These are phyloP conservation scores for Silene latifolia DNA, from an alignment of 148 eudicot genomes.

Conservation along the genomic window DNA sequence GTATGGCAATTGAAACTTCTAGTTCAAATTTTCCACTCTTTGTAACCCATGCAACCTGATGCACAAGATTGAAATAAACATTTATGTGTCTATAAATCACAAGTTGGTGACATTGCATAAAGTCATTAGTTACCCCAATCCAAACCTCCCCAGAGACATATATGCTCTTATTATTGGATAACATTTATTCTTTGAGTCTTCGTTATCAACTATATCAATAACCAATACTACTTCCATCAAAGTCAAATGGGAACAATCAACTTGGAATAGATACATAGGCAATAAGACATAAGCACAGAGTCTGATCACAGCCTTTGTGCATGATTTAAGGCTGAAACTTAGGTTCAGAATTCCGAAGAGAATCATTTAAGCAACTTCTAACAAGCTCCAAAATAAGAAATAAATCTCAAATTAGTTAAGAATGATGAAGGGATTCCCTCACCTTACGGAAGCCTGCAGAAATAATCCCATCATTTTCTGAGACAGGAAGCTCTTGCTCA, in stretches of 20 bases:
- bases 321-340: too few species aligned
- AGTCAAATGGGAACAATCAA: background rate
- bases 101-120: slow-evolving; percentile 2
- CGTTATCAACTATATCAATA: background rate
- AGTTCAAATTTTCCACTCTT: slow-evolving; percentile 82
- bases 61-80: background rate
- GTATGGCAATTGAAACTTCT: slow-evolving; percentile 93
- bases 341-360: too few species aligned
- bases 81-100: background rate
- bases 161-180: background rate
- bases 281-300: too few species aligned
- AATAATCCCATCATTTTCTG: too few species aligned
- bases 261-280: too few species aligned
- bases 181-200: background rate
- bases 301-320: too few species aligned
- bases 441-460: too few species aligned
- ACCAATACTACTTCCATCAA: background rate
- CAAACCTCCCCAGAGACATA: background rate
- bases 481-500: too few species aligned
- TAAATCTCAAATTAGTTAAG: too few species aligned
- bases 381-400: too few species aligned
- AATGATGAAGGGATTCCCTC: too few species aligned
- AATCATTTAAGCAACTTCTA: too few species aligned
- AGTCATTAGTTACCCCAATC: background rate
- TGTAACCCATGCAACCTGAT: slow-evolving; percentile 99